Evolutionary conservation across 108 stramenopile genomes (phyloP).

Genomic region (Aurantiochytrium sp.): DNA sequence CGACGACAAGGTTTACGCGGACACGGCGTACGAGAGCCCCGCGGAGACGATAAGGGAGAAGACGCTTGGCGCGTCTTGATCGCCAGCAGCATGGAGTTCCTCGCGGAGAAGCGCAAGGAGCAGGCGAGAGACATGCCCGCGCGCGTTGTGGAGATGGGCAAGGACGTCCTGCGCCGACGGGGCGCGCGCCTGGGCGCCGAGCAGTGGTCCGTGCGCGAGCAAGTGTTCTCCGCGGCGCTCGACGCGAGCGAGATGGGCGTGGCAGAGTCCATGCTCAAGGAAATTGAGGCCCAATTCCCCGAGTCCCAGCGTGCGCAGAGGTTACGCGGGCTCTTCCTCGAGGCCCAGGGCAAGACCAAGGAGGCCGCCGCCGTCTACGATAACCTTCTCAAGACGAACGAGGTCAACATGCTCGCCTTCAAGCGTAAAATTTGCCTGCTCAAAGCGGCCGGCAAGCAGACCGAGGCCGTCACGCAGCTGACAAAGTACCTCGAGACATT

Average conservation of each 20-base stretch:
- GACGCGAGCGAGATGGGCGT: background rate
- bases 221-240: slow-evolving; percentile 3
- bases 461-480: background rate
- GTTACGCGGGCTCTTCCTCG: background rate
- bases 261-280: slow-evolving; percentile 18
- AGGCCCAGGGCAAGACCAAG: slow-evolving; percentile 18
- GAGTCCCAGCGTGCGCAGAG: background rate
- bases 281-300: background rate
- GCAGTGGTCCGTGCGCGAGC: slow-evolving; percentile 22
- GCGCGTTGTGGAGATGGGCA: background rate
- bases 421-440: slow-evolving; percentile 5
- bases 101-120: background rate
- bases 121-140: background rate
- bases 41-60: too few species aligned
- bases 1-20: too few species aligned
- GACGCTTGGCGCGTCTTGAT: too few species aligned
- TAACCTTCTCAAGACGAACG: background rate
- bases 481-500: background rate
- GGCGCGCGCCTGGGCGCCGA: background rate
- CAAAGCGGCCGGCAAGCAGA: background rate
- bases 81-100: background rate
- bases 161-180: background rate
- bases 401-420: background rate
- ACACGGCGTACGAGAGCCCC: too few species aligned
- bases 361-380: slow-evolving; percentile 24